Evolutionary conservation across 176 grass and related monocot genomes (phyloP).

Genomic region (Oryza longistaminata): DNA sequence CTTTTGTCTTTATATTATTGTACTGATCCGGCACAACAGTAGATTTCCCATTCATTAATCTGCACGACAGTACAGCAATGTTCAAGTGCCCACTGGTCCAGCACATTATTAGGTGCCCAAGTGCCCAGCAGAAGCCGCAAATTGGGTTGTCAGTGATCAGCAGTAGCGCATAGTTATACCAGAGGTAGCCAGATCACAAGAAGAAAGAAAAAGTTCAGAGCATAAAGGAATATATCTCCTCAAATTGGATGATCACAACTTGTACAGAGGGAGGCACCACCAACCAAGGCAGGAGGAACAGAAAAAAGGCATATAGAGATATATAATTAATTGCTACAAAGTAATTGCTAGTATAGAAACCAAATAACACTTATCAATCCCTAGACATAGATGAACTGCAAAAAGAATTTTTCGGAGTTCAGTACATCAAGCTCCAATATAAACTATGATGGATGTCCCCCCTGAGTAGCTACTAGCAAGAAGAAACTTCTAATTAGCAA

Average conservation of each 20-base stretch:
- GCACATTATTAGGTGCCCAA: background rate
- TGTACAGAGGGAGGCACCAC: slow-evolving; percentile 16
- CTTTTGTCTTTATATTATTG: background rate
- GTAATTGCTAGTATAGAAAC: slow-evolving; percentile 50
- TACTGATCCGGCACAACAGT: background rate
- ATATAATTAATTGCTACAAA: slow-evolving; percentile 35
- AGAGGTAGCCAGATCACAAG: background rate
- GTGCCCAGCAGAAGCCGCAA: background rate
- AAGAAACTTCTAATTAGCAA: slow-evolving; percentile 57
- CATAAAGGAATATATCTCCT: slow-evolving; percentile 11
- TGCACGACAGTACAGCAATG: background rate
- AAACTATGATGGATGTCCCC: slow-evolving; percentile 64
- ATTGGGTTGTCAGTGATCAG: background rate
- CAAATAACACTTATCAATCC: slow-evolving; percentile 55
- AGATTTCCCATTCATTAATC: background rate
- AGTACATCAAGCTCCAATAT: slow-evolving; percentile 75
- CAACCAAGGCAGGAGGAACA: slow-evolving; percentile 18
- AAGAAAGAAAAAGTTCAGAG: background rate
- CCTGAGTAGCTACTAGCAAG: slow-evolving; percentile 47
- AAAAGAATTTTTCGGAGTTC: slow-evolving; percentile 79
- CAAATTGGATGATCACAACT: slow-evolving; percentile 27
- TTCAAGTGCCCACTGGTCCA: background rate
- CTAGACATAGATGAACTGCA: slow-evolving; percentile 81
- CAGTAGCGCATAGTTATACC: background rate
- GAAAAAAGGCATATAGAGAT: background rate